Percentiles rank a stretch among this genome's conserved stretches.
These are phyloP conservation scores for Phytophthora constricta DNA, from an alignment of 352 stramenopile genomes.

Conservation along the genomic window DNA sequence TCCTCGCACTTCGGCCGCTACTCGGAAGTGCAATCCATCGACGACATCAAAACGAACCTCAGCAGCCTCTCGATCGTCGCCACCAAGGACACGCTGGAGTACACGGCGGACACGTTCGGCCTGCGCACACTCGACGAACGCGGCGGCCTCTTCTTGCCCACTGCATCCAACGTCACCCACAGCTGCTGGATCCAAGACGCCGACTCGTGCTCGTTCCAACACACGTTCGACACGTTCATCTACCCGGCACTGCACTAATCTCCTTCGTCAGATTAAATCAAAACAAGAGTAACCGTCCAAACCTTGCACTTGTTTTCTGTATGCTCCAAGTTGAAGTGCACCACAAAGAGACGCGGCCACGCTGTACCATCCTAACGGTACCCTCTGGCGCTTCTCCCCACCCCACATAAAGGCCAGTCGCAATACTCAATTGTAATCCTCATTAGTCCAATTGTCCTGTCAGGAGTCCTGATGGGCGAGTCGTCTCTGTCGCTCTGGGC, in stretches of 20 bases:
- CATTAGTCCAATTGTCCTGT: background rate
- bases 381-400: background rate
- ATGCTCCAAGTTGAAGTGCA: background rate
- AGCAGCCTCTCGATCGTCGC: background rate
- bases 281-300: no score
- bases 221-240: background rate
- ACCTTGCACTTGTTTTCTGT: background rate
- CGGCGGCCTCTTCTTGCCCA: conserved; percentile 20
- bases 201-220: background rate
- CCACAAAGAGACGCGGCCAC: background rate
- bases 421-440: background rate
- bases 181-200: conserved; percentile 36
- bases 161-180: conserved; percentile 27
- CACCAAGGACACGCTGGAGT: conserved; percentile 6
- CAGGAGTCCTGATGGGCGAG: conserved; percentile 5
- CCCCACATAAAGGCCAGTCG: background rate
- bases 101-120: conserved; percentile 5
- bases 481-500: conserved; percentile 24
- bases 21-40: background rate
- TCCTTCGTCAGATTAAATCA: background rate
- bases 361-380: no score
- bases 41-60: background rate
- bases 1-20: conserved; percentile 3
- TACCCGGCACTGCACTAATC: background rate
- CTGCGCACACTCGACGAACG: background rate